Evolutionary conservation across 2,329 filamentous ascomycete species (phyloP).

Genomic region (Alternaria rosae): DNA sequence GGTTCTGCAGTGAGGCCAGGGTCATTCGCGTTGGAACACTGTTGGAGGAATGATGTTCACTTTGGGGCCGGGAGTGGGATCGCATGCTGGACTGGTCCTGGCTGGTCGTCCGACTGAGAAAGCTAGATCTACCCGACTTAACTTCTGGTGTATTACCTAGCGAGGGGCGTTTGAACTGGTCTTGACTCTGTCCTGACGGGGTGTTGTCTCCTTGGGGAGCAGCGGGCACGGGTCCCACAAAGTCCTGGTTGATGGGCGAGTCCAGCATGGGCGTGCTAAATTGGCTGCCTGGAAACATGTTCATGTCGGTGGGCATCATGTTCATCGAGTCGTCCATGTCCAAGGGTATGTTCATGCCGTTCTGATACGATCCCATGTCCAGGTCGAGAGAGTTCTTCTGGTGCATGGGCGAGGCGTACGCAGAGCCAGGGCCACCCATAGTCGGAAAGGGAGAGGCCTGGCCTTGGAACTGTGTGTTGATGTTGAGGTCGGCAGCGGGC

Average conservation of each 20-base stretch:
- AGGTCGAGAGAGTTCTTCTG: constrained; percentile 50
- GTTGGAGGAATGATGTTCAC: constrained; percentile 33
- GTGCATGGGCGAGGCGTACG: constrained; percentile 56
- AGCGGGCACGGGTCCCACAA: constrained; percentile 41
- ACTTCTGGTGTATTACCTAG: constrained; percentile 41
- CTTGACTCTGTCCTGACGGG: constrained; percentile 36
- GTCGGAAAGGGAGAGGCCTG: constrained; percentile 45
- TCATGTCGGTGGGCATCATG: constrained; percentile 48
- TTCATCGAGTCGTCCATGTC: constrained; percentile 52
- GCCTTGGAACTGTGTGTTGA: constrained; percentile 52
- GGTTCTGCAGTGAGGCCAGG: constrained; percentile 32
- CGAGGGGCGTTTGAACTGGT: constrained; percentile 33
- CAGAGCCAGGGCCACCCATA: constrained; percentile 50
- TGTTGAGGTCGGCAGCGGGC: constrained; percentile 45
- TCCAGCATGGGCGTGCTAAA: constrained; percentile 50
- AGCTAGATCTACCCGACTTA: constrained; percentile 29
- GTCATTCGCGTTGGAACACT: constrained; percentile 35
- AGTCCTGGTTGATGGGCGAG: constrained; percentile 52
- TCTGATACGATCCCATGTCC: constrained; percentile 55
- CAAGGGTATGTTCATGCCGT: constrained; percentile 52
- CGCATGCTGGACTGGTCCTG: constrained; percentile 36
- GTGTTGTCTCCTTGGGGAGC: constrained; percentile 38
- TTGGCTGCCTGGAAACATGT: constrained; percentile 51
- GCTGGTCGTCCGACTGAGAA: constrained; percentile 37
- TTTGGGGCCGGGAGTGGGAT: constrained; percentile 34